phyloP scores from a whole-genome alignment of 306 rosid species.

The Cucurbita ficifolia region DNA sequence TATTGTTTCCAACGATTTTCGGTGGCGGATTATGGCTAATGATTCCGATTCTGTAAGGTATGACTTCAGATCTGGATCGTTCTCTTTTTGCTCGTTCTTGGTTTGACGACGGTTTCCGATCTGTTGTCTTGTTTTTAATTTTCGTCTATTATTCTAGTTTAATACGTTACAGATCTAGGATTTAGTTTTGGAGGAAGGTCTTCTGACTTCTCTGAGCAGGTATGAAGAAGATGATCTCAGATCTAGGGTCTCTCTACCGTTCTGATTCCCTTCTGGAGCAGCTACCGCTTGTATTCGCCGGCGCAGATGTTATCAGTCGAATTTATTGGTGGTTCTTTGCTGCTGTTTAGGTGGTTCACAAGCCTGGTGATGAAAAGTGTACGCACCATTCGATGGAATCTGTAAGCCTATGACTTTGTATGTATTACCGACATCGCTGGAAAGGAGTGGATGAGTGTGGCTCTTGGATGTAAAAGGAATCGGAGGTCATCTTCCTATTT shows the following conservation, averaged over 20 bases:
- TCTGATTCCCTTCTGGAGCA: background rate
- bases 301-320: background rate
- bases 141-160: background rate
- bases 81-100: background rate
- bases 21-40: background rate
- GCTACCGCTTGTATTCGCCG: background rate
- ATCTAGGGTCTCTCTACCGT: background rate
- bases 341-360: background rate
- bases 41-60: background rate
- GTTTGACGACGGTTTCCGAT: background rate
- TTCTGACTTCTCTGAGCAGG: background rate
- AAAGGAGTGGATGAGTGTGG: background rate
- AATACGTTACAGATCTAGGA: background rate
- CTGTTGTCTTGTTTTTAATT: too few species aligned
- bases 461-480: slow-evolving; percentile 14
- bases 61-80: background rate
- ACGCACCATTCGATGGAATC: background rate
- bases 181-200: background rate
- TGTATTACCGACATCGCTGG: background rate
- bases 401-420: background rate
- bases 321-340: background rate
- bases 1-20: too few species aligned
- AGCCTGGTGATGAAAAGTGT: background rate
- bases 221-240: background rate
- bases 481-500: background rate